phyloP scores from a whole-genome alignment of 768 basidiomycete genomes.

The Psilocybe azurescens region DNA sequence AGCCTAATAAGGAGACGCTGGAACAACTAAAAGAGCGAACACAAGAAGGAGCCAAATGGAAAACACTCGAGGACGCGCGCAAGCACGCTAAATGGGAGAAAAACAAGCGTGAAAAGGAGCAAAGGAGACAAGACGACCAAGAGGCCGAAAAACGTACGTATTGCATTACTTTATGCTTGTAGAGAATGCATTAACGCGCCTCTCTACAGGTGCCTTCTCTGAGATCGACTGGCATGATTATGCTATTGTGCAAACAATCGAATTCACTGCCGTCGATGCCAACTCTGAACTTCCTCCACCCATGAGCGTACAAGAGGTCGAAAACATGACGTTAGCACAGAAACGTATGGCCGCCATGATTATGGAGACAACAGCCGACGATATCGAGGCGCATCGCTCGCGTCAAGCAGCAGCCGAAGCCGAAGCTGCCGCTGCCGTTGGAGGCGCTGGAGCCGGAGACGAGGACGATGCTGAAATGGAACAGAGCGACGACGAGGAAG shows the following conservation, averaged over 20 bases:
- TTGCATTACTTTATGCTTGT: constrained; percentile 11
- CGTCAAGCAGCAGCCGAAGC: constrained; percentile 86
- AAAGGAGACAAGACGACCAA: constrained; percentile 87
- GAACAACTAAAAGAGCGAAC: constrained; percentile 70
- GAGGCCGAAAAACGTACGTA: constrained; percentile 87
- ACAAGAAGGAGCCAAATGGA: constrained; percentile 74
- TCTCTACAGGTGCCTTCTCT: constrained; percentile 78
- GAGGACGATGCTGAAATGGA: constrained; percentile 81
- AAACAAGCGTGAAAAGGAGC: constrained; percentile 81
- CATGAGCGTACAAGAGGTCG: constrained; percentile 93
- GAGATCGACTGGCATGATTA: constrained; percentile 99
- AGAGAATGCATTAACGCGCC: constrained; percentile 6
- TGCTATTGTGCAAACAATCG: constrained; percentile 96
- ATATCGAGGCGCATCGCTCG: constrained; percentile 82
- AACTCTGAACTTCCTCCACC: constrained; percentile 94
- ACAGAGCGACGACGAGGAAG: constrained; percentile 83
- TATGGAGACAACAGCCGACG: constrained; percentile 92
- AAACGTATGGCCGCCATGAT: constrained; percentile 99
- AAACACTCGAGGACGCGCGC: constrained; percentile 73
- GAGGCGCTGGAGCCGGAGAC: constrained; percentile 55
- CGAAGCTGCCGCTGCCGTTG: constrained; percentile 82
- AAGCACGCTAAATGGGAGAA: constrained; percentile 91
- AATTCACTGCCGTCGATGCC: constrained; percentile 93
- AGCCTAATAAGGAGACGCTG: constrained; percentile 79
- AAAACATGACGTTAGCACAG: constrained; percentile 96